Evolutionary conservation across 2,329 filamentous ascomycete species (phyloP), one percentile per base, ranked within the genome.

Genomic region (Fusarium mundagurra): DNA sequence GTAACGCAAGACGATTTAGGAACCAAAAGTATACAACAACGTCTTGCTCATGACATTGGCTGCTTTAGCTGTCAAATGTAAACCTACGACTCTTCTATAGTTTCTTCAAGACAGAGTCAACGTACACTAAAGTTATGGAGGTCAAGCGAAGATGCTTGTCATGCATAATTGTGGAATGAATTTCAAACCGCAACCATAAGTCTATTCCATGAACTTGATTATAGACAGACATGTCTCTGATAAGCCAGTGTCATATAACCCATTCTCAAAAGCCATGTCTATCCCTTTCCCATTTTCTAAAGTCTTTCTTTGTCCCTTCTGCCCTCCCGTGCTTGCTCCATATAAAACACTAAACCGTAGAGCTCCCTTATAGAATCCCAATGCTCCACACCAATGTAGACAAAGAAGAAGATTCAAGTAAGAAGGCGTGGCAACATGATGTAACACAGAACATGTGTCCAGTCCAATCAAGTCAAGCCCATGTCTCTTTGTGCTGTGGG

Each of bases 151-250:
- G 39, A 33, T 29, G 9, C 8, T 38, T 66, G n/a, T 9, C 39
- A 24, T 38, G 20, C 22, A 31, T 22, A 22, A 48, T 48, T 24
- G n/a, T 27, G 48, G 36, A 22, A 41, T 71, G 39, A 70, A 70
- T 60, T 70, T 70, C 67, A 70, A 70, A 70, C 38, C 47, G 41
- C 41, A 39, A 60, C 61, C 53, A 36, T 48, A 38, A 39, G 31
- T 50, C 36, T 54, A 66, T 65, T 64, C 16, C 38, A 45, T 39
- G 31, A 43, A 39, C n/a, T 43, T 47, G 31, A 53, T 54, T 41
- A 54, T 38, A 41, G 45, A 60, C 20, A 50, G 36, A 33, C 50
- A 43, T 57, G 33, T 36, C 33, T 29, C 36, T 64, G 24, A 41
- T 17, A 33, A 68, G 34, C 36, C 38, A 61, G 61, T 39, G 50